These are phyloP conservation scores for Starmera quercuum DNA, from an alignment of 805 yeast species.

Conservation along the genomic window DNA sequence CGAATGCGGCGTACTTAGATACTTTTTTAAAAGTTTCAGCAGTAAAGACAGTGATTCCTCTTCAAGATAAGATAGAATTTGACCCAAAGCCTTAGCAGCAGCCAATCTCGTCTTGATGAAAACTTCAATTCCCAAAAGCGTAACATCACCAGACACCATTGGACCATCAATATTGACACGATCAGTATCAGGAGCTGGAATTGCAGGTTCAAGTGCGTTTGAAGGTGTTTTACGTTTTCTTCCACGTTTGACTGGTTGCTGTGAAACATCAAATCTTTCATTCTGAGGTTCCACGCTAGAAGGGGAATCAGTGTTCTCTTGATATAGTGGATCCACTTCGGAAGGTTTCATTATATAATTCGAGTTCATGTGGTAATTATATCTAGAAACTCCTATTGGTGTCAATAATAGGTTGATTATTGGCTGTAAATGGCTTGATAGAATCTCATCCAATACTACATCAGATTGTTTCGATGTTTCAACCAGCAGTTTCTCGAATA, in stretches of 20 bases:
- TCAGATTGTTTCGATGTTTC: conserved; percentile 32
- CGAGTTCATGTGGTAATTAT: conserved; percentile 77
- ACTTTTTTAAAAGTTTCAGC: conserved; percentile 24
- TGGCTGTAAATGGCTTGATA: conserved; percentile 51
- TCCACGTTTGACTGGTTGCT: conserved; percentile 25
- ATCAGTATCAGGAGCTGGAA: conserved; percentile 48
- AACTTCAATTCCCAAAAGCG: conserved; percentile 69
- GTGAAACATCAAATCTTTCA: no score
- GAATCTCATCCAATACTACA: conserved; percentile 41
- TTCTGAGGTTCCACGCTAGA: conserved; percentile 17
- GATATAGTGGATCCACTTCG: conserved; percentile 29
- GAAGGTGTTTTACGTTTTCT: conserved; percentile 38
- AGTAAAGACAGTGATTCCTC: conserved; percentile 31
- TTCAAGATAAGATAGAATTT: conserved; percentile 43
- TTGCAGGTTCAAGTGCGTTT: conserved; percentile 20
- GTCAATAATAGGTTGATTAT: conserved; percentile 70
- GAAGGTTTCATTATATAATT: conserved; percentile 74
- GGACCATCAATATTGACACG: conserved; percentile 90
- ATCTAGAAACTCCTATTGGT: conserved; percentile 91
- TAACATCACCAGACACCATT: conserved; percentile 83
- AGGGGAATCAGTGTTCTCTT: conserved; percentile 11
- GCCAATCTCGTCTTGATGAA: conserved; percentile 69
- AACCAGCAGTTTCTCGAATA: conserved; percentile 48
- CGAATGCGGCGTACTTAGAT: conserved; percentile 29
- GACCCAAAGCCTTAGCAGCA: conserved; percentile 73